phyloP scores from a whole-genome alignment of 2,329 filamentous ascomycete species.

The Dothiorella sarmentorum region DNA sequence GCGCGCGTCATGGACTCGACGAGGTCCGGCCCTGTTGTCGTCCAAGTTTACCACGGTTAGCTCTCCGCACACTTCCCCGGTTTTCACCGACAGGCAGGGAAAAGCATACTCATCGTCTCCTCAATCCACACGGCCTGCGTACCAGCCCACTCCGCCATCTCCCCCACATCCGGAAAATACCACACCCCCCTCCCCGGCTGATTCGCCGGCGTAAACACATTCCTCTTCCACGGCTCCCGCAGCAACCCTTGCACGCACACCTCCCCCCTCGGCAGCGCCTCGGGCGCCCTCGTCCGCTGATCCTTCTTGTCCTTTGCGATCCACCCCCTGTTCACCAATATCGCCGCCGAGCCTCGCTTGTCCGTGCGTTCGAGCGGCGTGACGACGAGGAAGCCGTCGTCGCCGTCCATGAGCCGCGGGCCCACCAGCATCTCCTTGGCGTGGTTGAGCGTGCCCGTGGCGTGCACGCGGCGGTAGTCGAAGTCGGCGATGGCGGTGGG shows the following conservation, averaged over 20 bases:
- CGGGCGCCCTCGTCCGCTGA: conserved; percentile 57
- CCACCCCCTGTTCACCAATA: conserved; percentile 90
- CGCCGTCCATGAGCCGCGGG: conserved; percentile 81
- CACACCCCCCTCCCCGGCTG: conserved; percentile 78
- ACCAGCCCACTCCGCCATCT: conserved; percentile 82
- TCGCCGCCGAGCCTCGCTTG: conserved; percentile 42
- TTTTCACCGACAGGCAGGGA: no score
- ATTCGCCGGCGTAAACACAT: conserved; percentile 94
- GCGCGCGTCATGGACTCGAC: conserved; percentile 72
- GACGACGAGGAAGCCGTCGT: conserved; percentile 86
- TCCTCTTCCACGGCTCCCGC: conserved; percentile 91
- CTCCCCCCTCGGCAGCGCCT: conserved; percentile 65
- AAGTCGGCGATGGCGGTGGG: conserved; percentile 80
- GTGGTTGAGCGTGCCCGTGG: conserved; percentile 72
- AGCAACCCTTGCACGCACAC: conserved; percentile 81
- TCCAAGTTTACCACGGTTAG: no score
- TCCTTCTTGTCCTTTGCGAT: conserved; percentile 71
- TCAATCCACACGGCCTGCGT: conserved; percentile 93
- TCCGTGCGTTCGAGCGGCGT: conserved; percentile 78
- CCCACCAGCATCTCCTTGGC: conserved; percentile 96
- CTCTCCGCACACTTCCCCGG: no score
- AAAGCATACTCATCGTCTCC: conserved; percentile 83
- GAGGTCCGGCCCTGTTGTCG: conserved; percentile 71
- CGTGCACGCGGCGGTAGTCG: conserved; percentile 81
- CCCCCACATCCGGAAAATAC: conserved; percentile 88